These are phyloP conservation scores for Fraxinus dipetala DNA, from an alignment of 305 asterid genomes.

Conservation along the genomic window DNA sequence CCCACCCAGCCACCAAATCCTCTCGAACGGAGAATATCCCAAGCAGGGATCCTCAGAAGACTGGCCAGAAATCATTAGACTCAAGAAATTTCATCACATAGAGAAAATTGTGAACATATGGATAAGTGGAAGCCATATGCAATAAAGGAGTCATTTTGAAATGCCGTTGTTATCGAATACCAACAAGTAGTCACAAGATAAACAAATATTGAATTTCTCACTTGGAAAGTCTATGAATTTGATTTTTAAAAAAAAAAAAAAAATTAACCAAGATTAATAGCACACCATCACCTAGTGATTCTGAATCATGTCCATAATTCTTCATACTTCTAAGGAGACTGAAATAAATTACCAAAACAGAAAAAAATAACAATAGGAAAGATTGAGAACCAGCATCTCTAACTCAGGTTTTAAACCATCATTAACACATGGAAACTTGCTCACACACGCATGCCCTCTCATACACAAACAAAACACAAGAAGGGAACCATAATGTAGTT, in stretches of 20 bases:
- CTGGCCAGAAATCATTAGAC: background rate
- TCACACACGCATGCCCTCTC: background rate
- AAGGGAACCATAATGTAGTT: background rate
- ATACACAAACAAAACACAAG: background rate
- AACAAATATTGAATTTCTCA: background rate
- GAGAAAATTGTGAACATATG: background rate
- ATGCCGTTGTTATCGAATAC: background rate
- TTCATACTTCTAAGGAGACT: background rate
- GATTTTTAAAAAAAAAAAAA: background rate
- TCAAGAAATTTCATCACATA: background rate
- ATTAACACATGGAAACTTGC: conserved; percentile 1
- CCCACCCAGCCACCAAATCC: background rate
- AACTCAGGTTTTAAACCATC: background rate
- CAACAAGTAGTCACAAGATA: background rate
- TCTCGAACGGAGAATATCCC: background rate
- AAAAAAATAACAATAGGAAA: background rate
- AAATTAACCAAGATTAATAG: background rate
- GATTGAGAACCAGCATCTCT: background rate
- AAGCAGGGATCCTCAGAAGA: background rate
- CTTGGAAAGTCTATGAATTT: background rate
- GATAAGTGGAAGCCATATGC: background rate
- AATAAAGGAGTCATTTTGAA: background rate
- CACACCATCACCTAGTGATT: background rate
- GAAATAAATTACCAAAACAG: background rate
- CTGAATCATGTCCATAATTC: background rate